Evolutionary conservation across 345 rosid genomes (phyloP).

Genomic region (Aethionema arabicum): DNA sequence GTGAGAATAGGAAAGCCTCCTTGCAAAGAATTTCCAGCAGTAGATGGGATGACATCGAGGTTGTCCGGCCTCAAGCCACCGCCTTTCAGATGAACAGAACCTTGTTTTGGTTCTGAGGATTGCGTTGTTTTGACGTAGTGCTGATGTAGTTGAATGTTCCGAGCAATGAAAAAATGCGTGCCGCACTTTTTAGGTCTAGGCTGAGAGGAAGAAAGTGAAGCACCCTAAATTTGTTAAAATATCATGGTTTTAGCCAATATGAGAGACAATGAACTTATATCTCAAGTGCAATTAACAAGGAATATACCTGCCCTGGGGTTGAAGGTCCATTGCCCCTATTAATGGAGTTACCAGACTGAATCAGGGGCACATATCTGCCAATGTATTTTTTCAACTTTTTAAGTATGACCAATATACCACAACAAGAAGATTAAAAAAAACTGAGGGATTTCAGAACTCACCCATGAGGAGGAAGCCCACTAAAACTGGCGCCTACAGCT

Average conservation of each 20-base stretch:
- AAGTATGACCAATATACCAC: conserved; percentile 12
- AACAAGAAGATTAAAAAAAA: conserved; percentile 14
- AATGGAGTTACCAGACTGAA: conserved; percentile 37
- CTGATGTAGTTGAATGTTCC: conserved; percentile 53
- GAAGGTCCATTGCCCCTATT: conserved; percentile 39
- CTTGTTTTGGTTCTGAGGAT: conserved; percentile 41
- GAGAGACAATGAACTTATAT: conserved; percentile 6
- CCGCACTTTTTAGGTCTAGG: conserved; percentile 55
- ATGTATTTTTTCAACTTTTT: neutral
- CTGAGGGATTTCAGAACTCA: conserved; percentile 31
- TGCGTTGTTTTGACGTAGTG: conserved; percentile 44
- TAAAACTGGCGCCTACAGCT: conserved; percentile 40
- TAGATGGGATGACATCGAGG: conserved; percentile 19
- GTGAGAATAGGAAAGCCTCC: conserved; percentile 36
- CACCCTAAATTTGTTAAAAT: conserved; percentile 32
- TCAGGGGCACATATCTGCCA: conserved; percentile 41
- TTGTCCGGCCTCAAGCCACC: conserved; percentile 35
- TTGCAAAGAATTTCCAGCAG: conserved; percentile 37
- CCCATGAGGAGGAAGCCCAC: conserved; percentile 45
- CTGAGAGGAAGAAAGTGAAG: conserved; percentile 39
- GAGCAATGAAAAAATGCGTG: conserved; percentile 57
- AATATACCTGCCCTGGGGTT: conserved; percentile 41
- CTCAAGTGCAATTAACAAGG: neutral
- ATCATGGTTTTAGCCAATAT: conserved; percentile 18
- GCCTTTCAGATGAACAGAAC: conserved; percentile 34